These are phyloP conservation scores for Gloeostereum incarnatum DNA, from an alignment of 768 basidiomycete genomes.

Conservation along the genomic window DNA sequence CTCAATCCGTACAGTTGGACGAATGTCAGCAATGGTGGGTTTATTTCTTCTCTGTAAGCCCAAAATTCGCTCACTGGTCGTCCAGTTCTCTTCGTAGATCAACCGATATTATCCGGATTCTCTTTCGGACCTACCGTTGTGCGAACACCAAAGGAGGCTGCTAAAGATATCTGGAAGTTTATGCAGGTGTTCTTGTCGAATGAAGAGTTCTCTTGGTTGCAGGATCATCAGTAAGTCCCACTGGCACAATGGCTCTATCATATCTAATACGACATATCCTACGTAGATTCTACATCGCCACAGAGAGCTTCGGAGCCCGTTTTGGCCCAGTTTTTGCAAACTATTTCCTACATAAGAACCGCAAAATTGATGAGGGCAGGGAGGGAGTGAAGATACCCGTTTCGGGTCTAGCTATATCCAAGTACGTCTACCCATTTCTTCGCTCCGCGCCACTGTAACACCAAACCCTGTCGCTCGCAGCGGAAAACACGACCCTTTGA, in stretches of 20 bases:
- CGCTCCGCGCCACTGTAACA: too few relatives aligned
- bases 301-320: conserved; percentile 4
- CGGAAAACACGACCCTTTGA: conserved; percentile 33
- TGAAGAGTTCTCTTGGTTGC: conserved; percentile 23
- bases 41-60: background rate
- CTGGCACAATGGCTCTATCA: too few relatives aligned
- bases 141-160: conserved; percentile 25
- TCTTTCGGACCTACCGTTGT: conserved; percentile 27
- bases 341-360: conserved; percentile 4
- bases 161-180: conserved; percentile 30
- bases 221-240: conserved; percentile 27
- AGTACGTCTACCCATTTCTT: background rate
- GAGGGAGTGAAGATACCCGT: conserved; percentile 1
- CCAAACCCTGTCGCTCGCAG: conserved; percentile 12
- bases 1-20: conserved; percentile 41
- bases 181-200: conserved; percentile 34
- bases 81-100: conserved; percentile 34
- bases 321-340: conserved; percentile 3
- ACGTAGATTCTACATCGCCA: conserved; percentile 5
- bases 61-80: conserved; percentile 13
- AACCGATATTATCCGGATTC: conserved; percentile 34
- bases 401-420: conserved; percentile 1
- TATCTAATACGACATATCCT: too few relatives aligned
- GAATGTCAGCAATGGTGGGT: conserved; percentile 33
- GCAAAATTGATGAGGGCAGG: conserved; percentile 1